A percentile compares a stretch with the other conserved stretches of the same genome.
Evolutionary conservation across 805 yeast genomes (phyloP).

Genomic region (Wickerhamiella galacta): DNA sequence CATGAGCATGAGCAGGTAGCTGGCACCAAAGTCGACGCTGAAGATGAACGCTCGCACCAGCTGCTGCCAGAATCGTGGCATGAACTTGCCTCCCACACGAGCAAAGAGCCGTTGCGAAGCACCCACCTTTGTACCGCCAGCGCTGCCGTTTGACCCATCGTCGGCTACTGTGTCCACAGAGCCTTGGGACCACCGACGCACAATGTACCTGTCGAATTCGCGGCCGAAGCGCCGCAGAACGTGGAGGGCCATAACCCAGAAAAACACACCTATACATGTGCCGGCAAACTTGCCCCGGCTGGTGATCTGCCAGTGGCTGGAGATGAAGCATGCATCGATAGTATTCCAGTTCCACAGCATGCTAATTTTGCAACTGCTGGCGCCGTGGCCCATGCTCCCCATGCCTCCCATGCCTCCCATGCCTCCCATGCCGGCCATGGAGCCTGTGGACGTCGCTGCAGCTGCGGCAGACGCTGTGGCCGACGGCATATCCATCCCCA

Average conservation of each 20-base stretch:
- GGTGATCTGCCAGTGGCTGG: conserved; percentile 45
- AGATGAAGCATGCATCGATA: conserved; percentile 46
- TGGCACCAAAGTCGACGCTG: conserved; percentile 44
- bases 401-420: conserved; percentile 11
- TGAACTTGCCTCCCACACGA: not conserved
- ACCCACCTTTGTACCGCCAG: too few relatives aligned
- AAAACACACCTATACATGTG: conserved; percentile 53
- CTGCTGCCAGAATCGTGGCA: conserved; percentile 35
- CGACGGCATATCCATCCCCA: conserved; percentile 10
- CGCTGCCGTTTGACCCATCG: not conserved
- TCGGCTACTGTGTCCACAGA: not conserved
- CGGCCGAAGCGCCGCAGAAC: conserved; percentile 39
- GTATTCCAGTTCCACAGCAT: conserved; percentile 70
- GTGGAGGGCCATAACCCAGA: conserved; percentile 39
- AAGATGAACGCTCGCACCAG: conserved; percentile 32
- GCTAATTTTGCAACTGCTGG: conserved; percentile 21
- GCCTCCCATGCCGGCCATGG: conserved; percentile 6
- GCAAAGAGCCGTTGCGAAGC: too few relatives aligned
- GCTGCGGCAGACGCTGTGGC: conserved; percentile 6
- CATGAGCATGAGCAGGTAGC: conserved; percentile 50
- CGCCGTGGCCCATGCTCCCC: conserved; percentile 11
- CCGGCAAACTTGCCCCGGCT: conserved; percentile 51
- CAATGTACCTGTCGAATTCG: conserved; percentile 25
- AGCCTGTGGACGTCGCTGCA: conserved; percentile 2
- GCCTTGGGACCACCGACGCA: conserved; percentile 9